phyloP scores from a whole-genome alignment of 1,284 basidiomycete genomes.

The Tilletia indica region DNA sequence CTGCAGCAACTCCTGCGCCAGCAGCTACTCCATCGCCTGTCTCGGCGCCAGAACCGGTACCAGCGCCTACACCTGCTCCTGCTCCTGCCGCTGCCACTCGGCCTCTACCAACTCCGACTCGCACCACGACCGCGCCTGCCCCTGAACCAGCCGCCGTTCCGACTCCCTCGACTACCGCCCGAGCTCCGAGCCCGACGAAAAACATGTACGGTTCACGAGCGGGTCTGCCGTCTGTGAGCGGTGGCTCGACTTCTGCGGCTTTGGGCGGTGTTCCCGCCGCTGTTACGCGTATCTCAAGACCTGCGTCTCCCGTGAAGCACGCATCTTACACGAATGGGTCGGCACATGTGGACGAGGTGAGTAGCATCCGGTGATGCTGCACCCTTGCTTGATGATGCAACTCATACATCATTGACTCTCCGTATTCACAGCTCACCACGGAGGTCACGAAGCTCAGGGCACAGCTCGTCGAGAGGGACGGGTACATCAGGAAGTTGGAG shows the following conservation, averaged over 20 bases:
- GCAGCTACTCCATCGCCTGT: slow-evolving; percentile 22
- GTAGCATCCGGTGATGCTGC: neutral
- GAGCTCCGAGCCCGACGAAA: neutral
- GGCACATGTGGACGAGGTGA: slow-evolving; percentile 19
- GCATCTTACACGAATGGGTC: slow-evolving; percentile 9
- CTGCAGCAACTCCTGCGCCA: slow-evolving; percentile 19
- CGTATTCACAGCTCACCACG: slow-evolving; percentile 27
- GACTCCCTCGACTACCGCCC: neutral
- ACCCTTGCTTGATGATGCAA: no score
- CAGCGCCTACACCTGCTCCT: slow-evolving; percentile 16
- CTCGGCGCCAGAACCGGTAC: slow-evolving; percentile 24
- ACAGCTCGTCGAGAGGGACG: slow-evolving; percentile 38
- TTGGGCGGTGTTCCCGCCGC: neutral
- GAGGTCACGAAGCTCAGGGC: slow-evolving; percentile 35
- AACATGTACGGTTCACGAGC: neutral
- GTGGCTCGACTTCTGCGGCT: neutral
- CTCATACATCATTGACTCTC: no score
- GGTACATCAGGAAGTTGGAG: slow-evolving; percentile 46
- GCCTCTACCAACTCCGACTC: slow-evolving; percentile 5
- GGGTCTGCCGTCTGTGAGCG: neutral
- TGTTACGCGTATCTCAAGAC: slow-evolving; percentile 8
- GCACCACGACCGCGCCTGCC: neutral
- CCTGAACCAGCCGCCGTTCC: slow-evolving; percentile 11
- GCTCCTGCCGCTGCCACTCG: neutral
- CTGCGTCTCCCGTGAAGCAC: slow-evolving; percentile 7